Evolutionary conservation across 306 rosid species (phyloP), one percentile per base, ranked within the genome.

Genomic region (Sphenostylis stenocarpa): DNA sequence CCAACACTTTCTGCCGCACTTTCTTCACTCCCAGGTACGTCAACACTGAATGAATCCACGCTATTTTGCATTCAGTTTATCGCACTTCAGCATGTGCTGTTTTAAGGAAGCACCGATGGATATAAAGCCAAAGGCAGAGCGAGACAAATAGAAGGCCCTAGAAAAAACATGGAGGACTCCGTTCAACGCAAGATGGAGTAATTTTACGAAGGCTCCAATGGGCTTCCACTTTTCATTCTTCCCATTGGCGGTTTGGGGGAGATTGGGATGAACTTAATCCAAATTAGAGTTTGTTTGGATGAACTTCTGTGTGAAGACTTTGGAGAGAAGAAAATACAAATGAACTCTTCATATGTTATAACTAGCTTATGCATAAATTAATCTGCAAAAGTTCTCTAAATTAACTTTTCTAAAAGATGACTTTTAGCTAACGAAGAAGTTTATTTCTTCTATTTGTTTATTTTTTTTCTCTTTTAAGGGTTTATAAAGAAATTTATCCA

Each of bases 131-230:
- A 6, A 29, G 67, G 1, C 29, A 60, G 23, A 60, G 4, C 43
- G 21, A 6, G 21, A 6, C n/a, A 43, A 60, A 31, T 31, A 7
- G 67, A 60, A 60, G 67, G 67, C 21, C 67, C 67, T 60, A 29
- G 67, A 7, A 60, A 60, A 16, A 60, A 43, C 67, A 60, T 60
- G 67, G 67, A 60, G 4, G 67, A 60, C 23, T 60, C 67, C 4
- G 67, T 60, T 29, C 67, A 60, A 7, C 67, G 67, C 13, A 60
- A 60, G 67, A 60, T 60, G 67, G 67, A 60, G 43, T 43, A 60
- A 43, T 60, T 60, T n/a, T 60, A 60, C 67, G 67, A 60, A 31
- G 67, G 67, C 36, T 29, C 67, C 41, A 43, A 60, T 1, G 67
- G 67, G 6, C 67, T 43, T 60, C 67, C 67, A 6, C 67, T 60